These are phyloP conservation scores for Trichoderma aggressivum DNA, from an alignment of 2,329 filamentous ascomycete species.

Conservation along the genomic window DNA sequence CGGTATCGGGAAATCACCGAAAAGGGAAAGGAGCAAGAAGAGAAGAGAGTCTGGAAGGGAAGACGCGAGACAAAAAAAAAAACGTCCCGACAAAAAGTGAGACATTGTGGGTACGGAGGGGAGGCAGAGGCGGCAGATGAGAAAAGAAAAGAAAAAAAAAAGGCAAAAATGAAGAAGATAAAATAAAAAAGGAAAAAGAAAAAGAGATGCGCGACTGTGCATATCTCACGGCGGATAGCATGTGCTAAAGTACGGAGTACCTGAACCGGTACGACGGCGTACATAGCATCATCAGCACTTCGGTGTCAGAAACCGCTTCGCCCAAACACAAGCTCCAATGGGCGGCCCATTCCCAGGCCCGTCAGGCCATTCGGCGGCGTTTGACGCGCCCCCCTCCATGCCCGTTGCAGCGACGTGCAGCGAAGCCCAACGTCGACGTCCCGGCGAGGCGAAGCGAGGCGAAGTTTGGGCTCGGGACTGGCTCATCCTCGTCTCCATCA, in stretches of 20 bases:
- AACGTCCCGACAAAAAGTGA: not conserved
- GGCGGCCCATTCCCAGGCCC: conserved; percentile 3
- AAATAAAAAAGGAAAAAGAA: not conserved
- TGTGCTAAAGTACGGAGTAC: not conserved
- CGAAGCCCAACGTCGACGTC: conserved; percentile 14
- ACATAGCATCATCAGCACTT: not conserved
- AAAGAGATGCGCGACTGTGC: not conserved
- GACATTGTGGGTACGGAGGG: conserved; percentile 1
- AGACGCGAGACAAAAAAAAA: not conserved
- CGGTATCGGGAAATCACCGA: not conserved
- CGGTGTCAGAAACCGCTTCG: conserved; percentile 17
- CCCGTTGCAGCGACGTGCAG: conserved; percentile 19
- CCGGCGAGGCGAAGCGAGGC: conserved; percentile 14
- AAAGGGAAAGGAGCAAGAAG: not conserved
- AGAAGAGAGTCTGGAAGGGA: not conserved
- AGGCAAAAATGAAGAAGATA: not conserved
- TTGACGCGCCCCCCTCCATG: conserved; percentile 7
- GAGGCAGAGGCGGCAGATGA: not conserved
- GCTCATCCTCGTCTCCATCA: not conserved
- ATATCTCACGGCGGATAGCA: not conserved
- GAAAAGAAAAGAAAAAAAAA: not conserved
- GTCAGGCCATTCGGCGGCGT: conserved; percentile 13
- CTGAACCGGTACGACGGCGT: not conserved
- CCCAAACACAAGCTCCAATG: conserved; percentile 10
- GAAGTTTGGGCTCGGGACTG: conserved; percentile 13